A percentile compares a stretch with the other conserved stretches of the same genome.
Evolutionary conservation across 768 basidiomycete genomes (phyloP).

Genomic region (Dacryopinax spathularia): DNA sequence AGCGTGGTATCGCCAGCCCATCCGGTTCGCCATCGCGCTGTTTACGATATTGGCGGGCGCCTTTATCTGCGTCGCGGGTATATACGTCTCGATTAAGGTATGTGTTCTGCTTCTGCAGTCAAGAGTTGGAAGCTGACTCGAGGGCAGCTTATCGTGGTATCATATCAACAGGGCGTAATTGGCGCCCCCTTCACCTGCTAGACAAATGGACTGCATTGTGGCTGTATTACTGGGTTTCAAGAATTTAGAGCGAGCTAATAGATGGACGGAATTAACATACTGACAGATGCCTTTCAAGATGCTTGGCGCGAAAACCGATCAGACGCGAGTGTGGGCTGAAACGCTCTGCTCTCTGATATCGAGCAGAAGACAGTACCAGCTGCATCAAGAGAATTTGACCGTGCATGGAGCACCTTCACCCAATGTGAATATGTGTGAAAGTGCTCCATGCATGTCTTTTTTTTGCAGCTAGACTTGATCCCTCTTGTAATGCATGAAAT

Average conservation of each 20-base stretch:
- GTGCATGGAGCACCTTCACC: too few species aligned
- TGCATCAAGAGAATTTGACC: too few species aligned
- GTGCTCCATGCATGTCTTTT: too few species aligned
- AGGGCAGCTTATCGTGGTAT: conserved; percentile 26
- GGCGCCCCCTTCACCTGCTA: conserved; percentile 37
- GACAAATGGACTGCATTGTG: neutral
- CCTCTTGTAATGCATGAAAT: too few species aligned
- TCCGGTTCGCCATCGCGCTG: conserved; percentile 27
- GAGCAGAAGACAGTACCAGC: too few species aligned
- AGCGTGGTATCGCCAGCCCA: conserved; percentile 24
- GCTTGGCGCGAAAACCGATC: too few species aligned
- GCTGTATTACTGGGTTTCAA: neutral
- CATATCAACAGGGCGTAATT: conserved; percentile 31
- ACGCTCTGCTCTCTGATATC: too few species aligned
- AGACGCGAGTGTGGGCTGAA: too few species aligned
- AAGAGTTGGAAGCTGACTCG: neutral
- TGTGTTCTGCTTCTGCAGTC: conserved; percentile 6
- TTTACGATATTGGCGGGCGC: conserved; percentile 35
- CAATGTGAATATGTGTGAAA: too few species aligned
- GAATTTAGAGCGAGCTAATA: neutral
- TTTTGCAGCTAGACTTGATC: too few species aligned
- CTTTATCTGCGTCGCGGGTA: conserved; percentile 41
- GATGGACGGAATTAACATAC: neutral
- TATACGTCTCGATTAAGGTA: conserved; percentile 40
- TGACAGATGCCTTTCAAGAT: too few species aligned